phyloP scores from a whole-genome alignment of 2,329 filamentous ascomycete species.

The Juglanconis oblonga region DNA sequence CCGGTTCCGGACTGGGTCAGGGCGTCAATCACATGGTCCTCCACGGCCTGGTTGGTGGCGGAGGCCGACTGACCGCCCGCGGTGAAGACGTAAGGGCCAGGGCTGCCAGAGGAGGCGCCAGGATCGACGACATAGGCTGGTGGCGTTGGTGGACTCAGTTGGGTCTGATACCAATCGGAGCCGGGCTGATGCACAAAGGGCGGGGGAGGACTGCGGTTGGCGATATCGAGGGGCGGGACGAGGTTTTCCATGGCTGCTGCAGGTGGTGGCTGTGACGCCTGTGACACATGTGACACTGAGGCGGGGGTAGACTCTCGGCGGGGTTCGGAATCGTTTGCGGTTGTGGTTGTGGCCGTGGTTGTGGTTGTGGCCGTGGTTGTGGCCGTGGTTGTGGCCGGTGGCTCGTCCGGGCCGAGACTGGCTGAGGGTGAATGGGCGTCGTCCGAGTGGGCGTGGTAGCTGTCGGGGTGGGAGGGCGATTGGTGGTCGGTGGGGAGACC shows the following conservation, averaged over 20 bases:
- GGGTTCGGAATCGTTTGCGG: neutral
- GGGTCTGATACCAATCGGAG: neutral
- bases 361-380: too few species aligned
- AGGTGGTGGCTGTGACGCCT: neutral
- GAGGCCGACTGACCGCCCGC: neutral
- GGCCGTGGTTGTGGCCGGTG: neutral
- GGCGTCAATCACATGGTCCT: slow-evolving; percentile 20
- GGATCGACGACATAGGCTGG: neutral
- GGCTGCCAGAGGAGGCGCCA: neutral
- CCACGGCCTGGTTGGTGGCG: neutral
- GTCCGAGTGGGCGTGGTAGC: neutral
- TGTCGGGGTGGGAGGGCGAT: neutral
- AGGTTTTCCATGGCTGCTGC: slow-evolving; percentile 3
- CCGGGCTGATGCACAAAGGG: neutral
- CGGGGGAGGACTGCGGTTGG: neutral
- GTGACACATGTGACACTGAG: slow-evolving; percentile 1
- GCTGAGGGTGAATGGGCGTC: neutral
- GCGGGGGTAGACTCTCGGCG: neutral
- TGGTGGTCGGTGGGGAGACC: neutral
- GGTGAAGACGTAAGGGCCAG: neutral
- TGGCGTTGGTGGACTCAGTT: neutral
- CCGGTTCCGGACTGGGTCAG: slow-evolving; percentile 26
- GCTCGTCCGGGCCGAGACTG: neutral
- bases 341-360: neutral
- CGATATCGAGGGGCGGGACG: slow-evolving; percentile 1